Evolutionary conservation across 768 basidiomycete species (phyloP).

Genomic region (Suillus decipiens): DNA sequence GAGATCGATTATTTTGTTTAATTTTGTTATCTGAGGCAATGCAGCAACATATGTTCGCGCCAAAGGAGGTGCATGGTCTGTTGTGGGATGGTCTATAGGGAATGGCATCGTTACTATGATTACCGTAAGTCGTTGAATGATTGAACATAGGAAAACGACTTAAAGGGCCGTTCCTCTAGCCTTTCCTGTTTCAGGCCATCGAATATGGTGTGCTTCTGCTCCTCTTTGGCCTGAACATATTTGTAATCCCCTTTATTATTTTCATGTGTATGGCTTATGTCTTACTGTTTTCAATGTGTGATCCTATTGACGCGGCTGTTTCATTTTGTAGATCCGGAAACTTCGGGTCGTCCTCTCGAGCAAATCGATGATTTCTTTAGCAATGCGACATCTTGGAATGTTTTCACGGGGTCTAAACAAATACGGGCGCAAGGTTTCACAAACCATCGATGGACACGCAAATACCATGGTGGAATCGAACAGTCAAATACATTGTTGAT

Average conservation of each 20-base stretch:
- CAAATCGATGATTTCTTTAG: conserved; percentile 13
- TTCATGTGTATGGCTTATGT: conserved; percentile 8
- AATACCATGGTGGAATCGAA: background rate
- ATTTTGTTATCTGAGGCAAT: background rate
- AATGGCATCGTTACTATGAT: conserved; percentile 15
- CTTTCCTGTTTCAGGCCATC: conserved; percentile 14
- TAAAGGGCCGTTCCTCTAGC: conserved; percentile 1
- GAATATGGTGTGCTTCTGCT: conserved; percentile 12
- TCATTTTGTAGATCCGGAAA: conserved; percentile 10
- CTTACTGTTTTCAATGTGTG: background rate
- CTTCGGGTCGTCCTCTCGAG: conserved; percentile 9
- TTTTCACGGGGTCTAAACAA: background rate
- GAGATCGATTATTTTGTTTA: background rate
- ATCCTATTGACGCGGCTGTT: background rate
- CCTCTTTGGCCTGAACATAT: conserved; percentile 13
- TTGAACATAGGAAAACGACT: no score
- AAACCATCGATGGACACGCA: background rate
- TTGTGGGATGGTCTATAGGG: conserved; percentile 12
- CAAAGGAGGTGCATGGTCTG: conserved; percentile 12
- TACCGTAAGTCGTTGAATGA: conserved; percentile 3
- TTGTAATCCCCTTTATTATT: conserved; percentile 12
- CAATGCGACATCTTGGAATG: conserved; percentile 14
- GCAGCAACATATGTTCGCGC: conserved; percentile 10
- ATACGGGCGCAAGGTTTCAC: background rate
- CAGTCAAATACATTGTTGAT: background rate